phyloP scores from a whole-genome alignment of 371 early-diverging fungal species.

The Mortierella sp. region DNA sequence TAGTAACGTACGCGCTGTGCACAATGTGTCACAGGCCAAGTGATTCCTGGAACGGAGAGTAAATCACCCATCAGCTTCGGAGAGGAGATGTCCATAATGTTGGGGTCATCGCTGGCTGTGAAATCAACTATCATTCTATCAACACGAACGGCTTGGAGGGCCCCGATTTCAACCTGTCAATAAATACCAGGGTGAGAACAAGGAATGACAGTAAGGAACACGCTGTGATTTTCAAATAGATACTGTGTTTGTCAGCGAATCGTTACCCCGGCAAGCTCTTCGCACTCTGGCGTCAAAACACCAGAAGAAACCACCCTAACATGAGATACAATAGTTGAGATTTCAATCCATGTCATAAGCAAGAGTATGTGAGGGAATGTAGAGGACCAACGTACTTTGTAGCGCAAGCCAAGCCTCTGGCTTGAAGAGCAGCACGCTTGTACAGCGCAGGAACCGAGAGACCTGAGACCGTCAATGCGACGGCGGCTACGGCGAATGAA shows the following conservation, averaged over 20 bases:
- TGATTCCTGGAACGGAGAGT: background rate
- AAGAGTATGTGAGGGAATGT: background rate
- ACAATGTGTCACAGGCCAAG: background rate
- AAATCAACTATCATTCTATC: background rate
- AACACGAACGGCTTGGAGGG: background rate
- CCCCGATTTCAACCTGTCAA: background rate
- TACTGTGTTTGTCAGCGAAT: too few species aligned
- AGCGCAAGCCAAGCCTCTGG: background rate
- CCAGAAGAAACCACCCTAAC: too few species aligned
- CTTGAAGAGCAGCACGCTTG: background rate
- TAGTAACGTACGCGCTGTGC: background rate
- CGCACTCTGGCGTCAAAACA: too few species aligned
- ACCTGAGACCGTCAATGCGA: too few species aligned
- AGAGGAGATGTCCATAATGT: slow-evolving; percentile 1
- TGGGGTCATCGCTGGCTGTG: background rate
- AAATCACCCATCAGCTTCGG: background rate
- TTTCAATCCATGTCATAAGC: background rate
- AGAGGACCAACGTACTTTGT: background rate
- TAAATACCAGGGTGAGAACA: background rate
- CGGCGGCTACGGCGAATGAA: too few species aligned
- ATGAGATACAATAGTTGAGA: background rate
- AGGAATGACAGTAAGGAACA: background rate
- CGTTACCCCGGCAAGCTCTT: too few species aligned
- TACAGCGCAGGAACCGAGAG: too few species aligned
- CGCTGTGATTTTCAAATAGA: too few species aligned